Evolutionary conservation across 768 basidiomycete genomes (phyloP).

Genomic region (Mycena belliarum): DNA sequence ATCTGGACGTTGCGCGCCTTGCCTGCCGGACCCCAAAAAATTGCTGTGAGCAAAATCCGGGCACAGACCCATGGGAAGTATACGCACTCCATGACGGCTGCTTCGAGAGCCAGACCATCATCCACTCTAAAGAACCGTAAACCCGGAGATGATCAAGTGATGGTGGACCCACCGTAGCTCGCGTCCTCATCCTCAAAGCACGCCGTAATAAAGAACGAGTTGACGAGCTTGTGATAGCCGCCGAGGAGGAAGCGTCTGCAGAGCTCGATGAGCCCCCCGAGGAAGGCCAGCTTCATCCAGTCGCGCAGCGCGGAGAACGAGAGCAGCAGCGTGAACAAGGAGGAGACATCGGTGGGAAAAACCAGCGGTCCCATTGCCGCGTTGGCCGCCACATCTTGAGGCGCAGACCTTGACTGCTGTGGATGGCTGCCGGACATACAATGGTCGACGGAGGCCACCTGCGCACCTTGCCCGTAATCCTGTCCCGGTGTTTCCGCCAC

Average conservation of each 20-base stretch:
- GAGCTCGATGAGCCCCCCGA: slow-evolving; percentile 55
- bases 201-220: slow-evolving; percentile 52
- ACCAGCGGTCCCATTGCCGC: slow-evolving; percentile 18
- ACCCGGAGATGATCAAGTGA: neutral
- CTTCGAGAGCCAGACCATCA: slow-evolving; percentile 58
- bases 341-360: slow-evolving; percentile 14
- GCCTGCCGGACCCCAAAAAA: slow-evolving; percentile 24
- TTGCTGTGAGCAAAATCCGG: too few species aligned
- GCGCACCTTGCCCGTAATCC: neutral
- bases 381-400: neutral
- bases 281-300: slow-evolving; percentile 50
- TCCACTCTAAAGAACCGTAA: slow-evolving; percentile 44
- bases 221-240: slow-evolving; percentile 37
- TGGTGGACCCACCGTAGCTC: slow-evolving; percentile 27
- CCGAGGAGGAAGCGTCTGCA: slow-evolving; percentile 40
- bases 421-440: too few species aligned
- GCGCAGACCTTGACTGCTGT: too few species aligned
- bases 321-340: slow-evolving; percentile 22
- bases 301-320: slow-evolving; percentile 50
- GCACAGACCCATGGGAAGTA: too few species aligned
- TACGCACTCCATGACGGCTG: slow-evolving; percentile 54
- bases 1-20: slow-evolving; percentile 50
- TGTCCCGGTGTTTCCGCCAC: too few species aligned
- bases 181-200: slow-evolving; percentile 42
- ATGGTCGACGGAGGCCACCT: slow-evolving; percentile 12